Conservation (phyloP, 495 filamentous ascomycete species). For the Hypoxylon intermedium region DNA sequence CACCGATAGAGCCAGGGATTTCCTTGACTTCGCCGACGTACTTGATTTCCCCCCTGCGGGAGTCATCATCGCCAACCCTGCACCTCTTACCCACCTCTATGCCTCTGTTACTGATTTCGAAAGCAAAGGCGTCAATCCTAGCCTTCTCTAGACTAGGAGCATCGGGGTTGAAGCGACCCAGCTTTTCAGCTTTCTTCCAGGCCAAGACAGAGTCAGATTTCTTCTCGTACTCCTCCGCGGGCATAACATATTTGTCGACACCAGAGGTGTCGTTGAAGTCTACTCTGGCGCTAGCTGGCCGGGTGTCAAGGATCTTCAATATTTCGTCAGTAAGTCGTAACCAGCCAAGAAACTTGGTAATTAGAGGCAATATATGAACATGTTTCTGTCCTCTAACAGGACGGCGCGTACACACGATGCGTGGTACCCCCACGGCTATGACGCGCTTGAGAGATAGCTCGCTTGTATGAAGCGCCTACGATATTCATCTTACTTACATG, state of each 20-base stretch:
- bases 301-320: conserved; percentile 77
- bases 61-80: conserved; percentile 67
- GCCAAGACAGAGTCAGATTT: conserved; percentile 86
- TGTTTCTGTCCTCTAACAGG: not conserved
- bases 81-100: conserved; percentile 71
- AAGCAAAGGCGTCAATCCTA: conserved; percentile 68
- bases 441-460: conserved; percentile 5
- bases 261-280: conserved; percentile 81
- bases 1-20: conserved; percentile 72
- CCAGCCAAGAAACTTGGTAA: conserved; percentile 12
- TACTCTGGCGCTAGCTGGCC: conserved; percentile 70
- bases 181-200: conserved; percentile 89
- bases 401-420: conserved; percentile 26
- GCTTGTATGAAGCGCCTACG: conserved; percentile 7
- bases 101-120: conserved; percentile 70
- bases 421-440: conserved; percentile 3
- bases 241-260: conserved; percentile 86
- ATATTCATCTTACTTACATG: conserved; percentile 63
- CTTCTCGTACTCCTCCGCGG: conserved; percentile 78
- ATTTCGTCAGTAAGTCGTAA: conserved; percentile 17
- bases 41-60: conserved; percentile 80
- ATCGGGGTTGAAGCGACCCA: conserved; percentile 92
- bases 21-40: conserved; percentile 83
- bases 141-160: conserved; percentile 73
- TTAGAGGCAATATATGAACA: not conserved